Conservation (phyloP, 2,329 filamentous ascomycete species). For the Phoma sp. region DNA sequence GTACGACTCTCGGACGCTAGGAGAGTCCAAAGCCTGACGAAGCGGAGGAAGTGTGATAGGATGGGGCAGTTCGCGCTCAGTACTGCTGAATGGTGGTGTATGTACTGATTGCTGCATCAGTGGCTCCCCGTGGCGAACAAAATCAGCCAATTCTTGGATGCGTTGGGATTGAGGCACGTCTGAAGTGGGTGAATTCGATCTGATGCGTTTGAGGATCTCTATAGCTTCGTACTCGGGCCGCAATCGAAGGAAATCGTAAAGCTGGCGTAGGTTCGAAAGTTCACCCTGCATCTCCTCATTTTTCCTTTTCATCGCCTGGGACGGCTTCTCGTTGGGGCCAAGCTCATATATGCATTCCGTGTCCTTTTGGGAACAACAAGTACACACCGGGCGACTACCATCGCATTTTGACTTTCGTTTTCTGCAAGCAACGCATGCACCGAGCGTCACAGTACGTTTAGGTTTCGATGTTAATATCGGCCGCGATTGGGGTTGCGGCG, state of each 20-base stretch:
- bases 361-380: conserved; percentile 42
- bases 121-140: conserved; percentile 29
- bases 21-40: conserved; percentile 34
- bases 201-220: conserved; percentile 36
- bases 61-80: conserved; percentile 14
- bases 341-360: conserved; percentile 42
- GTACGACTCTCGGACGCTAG: conserved; percentile 19
- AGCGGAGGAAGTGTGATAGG: conserved; percentile 37
- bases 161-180: conserved; percentile 27
- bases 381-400: conserved; percentile 38
- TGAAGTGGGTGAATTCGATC: conserved; percentile 19
- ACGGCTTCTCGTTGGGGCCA: conserved; percentile 44
- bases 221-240: conserved; percentile 40
- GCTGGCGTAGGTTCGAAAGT: conserved; percentile 38
- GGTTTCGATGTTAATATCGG: conserved; percentile 37
- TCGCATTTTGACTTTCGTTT: conserved; percentile 46
- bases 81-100: neutral
- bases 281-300: conserved; percentile 46
- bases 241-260: conserved; percentile 40
- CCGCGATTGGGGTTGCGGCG: conserved; percentile 28
- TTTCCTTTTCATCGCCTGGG: conserved; percentile 45
- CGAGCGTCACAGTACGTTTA: conserved; percentile 44
- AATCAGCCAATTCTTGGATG: conserved; percentile 37
- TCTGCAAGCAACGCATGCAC: conserved; percentile 42
- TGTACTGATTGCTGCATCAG: conserved; percentile 10